Evolutionary conservation across 1,139 yeast species (phyloP).

Genomic region (Blastobotrys buckinghamii): DNA sequence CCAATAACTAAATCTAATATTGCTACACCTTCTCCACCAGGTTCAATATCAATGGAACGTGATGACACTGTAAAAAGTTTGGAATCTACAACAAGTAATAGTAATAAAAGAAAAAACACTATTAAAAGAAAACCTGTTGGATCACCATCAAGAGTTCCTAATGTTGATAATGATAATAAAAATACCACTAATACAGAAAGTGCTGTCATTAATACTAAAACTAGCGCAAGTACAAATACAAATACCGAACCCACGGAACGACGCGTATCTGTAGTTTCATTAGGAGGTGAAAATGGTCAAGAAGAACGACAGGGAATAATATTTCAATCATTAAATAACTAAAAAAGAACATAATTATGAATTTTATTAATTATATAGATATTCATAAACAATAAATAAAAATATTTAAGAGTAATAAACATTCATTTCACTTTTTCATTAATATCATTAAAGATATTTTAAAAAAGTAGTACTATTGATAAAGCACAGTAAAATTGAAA

Average conservation of each 20-base stretch:
- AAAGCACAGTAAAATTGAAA: no score
- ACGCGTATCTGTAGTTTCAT: slow-evolving; percentile 10
- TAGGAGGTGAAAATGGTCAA: slow-evolving; percentile 5
- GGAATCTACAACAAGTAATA: not conserved
- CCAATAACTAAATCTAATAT: no score
- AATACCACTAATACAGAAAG: not conserved
- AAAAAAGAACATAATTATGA: no score
- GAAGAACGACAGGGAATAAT: slow-evolving; percentile 9
- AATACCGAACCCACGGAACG: not conserved
- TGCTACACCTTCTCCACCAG: not conserved
- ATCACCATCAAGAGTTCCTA: not conserved
- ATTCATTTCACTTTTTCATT: not conserved
- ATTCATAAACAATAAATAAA: not conserved
- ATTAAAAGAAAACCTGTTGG: slow-evolving; percentile 23
- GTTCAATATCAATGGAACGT: not conserved
- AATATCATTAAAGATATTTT: not conserved
- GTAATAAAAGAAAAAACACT: not conserved
- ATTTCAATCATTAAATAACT: not conserved
- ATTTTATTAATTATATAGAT: not conserved
- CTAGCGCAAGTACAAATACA: not conserved
- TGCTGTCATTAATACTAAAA: not conserved
- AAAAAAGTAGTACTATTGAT: no score
- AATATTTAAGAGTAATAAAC: not conserved
- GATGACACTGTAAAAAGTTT: not conserved
- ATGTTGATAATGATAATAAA: not conserved